Percentiles rank a stretch among this genome's conserved stretches.
These are phyloP conservation scores for Mortierella polycephala DNA, from an alignment of 371 early-diverging fungal species.

Conservation along the genomic window DNA sequence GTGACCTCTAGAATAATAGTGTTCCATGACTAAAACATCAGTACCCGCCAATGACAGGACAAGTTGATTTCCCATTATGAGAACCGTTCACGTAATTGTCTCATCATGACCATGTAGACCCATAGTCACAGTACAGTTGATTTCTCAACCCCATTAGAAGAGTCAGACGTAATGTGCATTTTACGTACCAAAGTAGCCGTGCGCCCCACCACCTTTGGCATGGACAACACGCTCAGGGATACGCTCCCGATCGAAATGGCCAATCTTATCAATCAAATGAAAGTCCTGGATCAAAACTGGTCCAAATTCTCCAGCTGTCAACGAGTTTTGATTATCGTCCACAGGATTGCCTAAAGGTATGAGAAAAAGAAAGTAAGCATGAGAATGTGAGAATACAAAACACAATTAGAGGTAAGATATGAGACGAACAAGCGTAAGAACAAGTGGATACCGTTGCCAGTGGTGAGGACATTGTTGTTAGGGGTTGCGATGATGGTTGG, in stretches of 20 bases:
- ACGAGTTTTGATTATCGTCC: slow-evolving; percentile 69
- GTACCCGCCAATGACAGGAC: background rate
- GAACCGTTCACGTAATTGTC: background rate
- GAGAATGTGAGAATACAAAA: background rate
- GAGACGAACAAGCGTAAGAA: too few species aligned
- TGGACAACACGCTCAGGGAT: slow-evolving; percentile 88
- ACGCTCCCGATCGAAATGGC: slow-evolving; percentile 88
- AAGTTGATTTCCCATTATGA: too few species aligned
- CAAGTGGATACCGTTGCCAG: slow-evolving; percentile 30
- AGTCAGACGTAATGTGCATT: background rate
- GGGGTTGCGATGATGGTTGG: slow-evolving; percentile 40
- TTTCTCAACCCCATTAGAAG: background rate
- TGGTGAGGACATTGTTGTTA: slow-evolving; percentile 36
- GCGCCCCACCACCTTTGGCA: slow-evolving; percentile 87
- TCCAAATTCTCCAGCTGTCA: slow-evolving; percentile 67
- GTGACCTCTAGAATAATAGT: slow-evolving; percentile 67
- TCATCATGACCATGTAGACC: background rate
- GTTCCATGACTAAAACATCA: background rate
- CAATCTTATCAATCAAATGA: slow-evolving; percentile 81
- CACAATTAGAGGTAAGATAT: too few species aligned
- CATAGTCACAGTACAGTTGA: background rate
- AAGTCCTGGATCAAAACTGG: slow-evolving; percentile 78
- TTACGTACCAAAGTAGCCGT: slow-evolving; percentile 77
- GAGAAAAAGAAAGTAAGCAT: too few species aligned
- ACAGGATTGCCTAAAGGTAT: slow-evolving; percentile 64